Percentiles rank a stretch among this genome's conserved stretches.
phyloP scores from a whole-genome alignment of 768 basidiomycete genomes.

The Xerocomellus amylosporus region DNA sequence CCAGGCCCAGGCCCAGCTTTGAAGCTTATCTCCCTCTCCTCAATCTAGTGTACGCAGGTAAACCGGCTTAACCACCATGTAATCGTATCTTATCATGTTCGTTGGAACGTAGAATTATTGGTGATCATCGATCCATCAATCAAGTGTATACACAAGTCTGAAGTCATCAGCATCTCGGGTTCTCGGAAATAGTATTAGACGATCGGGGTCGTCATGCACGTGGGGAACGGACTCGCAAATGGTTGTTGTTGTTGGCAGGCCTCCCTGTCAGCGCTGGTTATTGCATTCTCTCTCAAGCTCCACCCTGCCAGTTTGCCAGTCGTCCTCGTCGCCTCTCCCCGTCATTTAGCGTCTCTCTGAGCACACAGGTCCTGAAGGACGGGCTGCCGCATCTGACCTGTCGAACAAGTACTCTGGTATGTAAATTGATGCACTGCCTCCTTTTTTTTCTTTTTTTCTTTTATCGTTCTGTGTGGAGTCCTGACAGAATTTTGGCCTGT shows the following conservation, averaged over 20 bases:
- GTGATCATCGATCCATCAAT: not conserved
- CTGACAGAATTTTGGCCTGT: not conserved
- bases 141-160: not conserved
- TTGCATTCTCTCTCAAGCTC: not conserved
- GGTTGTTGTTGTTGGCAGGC: slow-evolving; percentile 10
- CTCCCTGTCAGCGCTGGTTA: not conserved
- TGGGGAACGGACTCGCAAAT: slow-evolving; percentile 5
- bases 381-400: not conserved
- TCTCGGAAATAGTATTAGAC: not conserved
- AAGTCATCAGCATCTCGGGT: not conserved
- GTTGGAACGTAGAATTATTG: not conserved
- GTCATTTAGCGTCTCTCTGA: not conserved
- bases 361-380: not conserved
- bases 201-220: slow-evolving; percentile 12
- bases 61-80: not conserved
- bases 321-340: not conserved
- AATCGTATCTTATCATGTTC: not conserved
- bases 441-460: not conserved
- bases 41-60: not conserved
- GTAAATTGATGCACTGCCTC: not conserved
- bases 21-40: not conserved
- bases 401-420: not conserved
- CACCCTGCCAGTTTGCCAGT: not conserved
- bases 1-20: not conserved
- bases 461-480: not conserved